Evolutionary conservation across 2,329 filamentous ascomycete species (phyloP).

Genomic region (Cercospora sesami): DNA sequence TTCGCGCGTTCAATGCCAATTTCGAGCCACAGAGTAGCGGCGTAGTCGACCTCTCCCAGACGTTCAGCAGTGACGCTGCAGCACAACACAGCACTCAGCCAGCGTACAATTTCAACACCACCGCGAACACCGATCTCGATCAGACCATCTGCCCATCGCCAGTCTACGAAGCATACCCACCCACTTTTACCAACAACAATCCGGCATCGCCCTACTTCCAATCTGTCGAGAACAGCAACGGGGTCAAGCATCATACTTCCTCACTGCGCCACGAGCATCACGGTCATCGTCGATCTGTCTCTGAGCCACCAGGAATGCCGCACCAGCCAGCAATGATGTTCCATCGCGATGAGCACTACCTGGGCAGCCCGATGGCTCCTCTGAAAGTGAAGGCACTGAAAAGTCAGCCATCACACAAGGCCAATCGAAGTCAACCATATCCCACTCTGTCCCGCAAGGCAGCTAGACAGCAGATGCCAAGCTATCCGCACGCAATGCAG

Average conservation of each 20-base stretch:
- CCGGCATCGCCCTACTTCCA: constrained; percentile 27
- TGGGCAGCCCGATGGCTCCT: constrained; percentile 19
- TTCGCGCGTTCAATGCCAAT: constrained; percentile 26
- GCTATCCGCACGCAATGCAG: constrained; percentile 16
- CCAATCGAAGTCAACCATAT: constrained; percentile 20
- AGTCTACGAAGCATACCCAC: constrained; percentile 22
- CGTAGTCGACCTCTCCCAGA: constrained; percentile 21
- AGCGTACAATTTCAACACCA: constrained; percentile 10
- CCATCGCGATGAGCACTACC: constrained; percentile 29
- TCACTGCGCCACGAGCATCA: constrained; percentile 20
- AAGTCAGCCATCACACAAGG: constrained; percentile 20
- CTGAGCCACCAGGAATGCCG: constrained; percentile 29
- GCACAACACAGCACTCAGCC: constrained; percentile 9
- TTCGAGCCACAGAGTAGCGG: constrained; percentile 14
- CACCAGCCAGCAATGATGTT: constrained; percentile 25
- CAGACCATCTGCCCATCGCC: constrained; percentile 19
- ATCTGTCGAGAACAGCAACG: constrained; percentile 25
- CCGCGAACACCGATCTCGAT: constrained; percentile 11
- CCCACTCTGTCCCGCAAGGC: not conserved
- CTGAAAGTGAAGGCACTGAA: constrained; percentile 18
- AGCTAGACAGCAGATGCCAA: constrained; percentile 6
- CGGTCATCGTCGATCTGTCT: constrained; percentile 31
- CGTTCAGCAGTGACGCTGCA: constrained; percentile 18
- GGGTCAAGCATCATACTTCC: constrained; percentile 15
- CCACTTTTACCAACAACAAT: constrained; percentile 15